Percentiles rank a stretch among this genome's conserved stretches.
These are phyloP conservation scores for Phytophthora uliginosa DNA, from an alignment of 352 stramenopile species.

Conservation along the genomic window DNA sequence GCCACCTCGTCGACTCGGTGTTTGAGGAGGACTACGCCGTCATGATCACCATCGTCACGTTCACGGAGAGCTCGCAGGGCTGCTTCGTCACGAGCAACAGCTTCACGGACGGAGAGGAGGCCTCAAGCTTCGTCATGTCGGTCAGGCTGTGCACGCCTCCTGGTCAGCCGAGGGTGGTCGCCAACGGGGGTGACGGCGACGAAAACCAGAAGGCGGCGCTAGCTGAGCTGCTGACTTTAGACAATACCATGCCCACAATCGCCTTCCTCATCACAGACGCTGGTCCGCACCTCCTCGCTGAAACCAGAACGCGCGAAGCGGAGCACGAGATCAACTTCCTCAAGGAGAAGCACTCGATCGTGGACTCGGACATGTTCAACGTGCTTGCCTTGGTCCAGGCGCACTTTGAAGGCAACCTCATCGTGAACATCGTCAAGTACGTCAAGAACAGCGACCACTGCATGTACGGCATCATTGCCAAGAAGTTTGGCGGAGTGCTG, in stretches of 20 bases:
- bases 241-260: conserved; percentile 63
- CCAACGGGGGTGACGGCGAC: conserved; percentile 66
- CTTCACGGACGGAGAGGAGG: conserved; percentile 64
- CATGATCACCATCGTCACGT: conserved; percentile 82
- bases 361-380: conserved; percentile 65
- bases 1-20: conserved; percentile 57
- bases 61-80: conserved; percentile 58
- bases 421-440: conserved; percentile 79
- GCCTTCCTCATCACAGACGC: conserved; percentile 80
- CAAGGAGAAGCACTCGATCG: conserved; percentile 53
- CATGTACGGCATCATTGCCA: conserved; percentile 67
- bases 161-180: conserved; percentile 35
- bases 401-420: conserved; percentile 64
- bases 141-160: conserved; percentile 61
- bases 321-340: conserved; percentile 55
- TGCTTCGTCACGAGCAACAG: conserved; percentile 74
- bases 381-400: conserved; percentile 54
- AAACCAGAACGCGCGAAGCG: conserved; percentile 44
- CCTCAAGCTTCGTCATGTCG: conserved; percentile 47
- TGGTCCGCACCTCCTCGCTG: conserved; percentile 54
- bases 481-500: conserved; percentile 69
- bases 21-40: conserved; percentile 64
- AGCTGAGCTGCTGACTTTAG: conserved; percentile 57
- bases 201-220: conserved; percentile 81
- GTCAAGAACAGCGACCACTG: conserved; percentile 57